Evolutionary conservation across 2,329 filamentous ascomycete genomes (phyloP), one percentile per base, ranked within the genome.

Genomic region (Thyridium curvatum): DNA sequence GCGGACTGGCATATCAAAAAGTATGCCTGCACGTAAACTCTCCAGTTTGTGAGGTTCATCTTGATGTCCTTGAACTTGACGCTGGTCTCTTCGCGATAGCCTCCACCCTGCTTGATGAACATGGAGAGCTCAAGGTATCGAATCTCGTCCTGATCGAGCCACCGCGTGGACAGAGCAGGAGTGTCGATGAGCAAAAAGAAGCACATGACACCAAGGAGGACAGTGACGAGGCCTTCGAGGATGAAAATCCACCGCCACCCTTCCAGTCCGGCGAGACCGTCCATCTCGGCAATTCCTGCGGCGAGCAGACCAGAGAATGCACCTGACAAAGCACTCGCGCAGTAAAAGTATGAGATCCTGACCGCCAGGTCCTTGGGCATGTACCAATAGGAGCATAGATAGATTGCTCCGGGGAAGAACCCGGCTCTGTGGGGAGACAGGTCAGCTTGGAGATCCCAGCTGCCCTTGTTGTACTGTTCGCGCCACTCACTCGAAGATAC

Each of bases 121-220:
- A 30, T 43, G 39, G 52, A 49, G 3, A 56, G 44, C 41, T 56
- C 46, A 5, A 57, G 46, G 38, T 52, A 56, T 3, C 53, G 49
- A 9, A 55, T 62, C 48, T 66, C 62, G 9, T 65, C 60, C 0
- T 51, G 39, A 1, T 51, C 47, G 0, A 66, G 52, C 59, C 63
- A 66, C 3, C 45, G 36, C 0, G 42, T 41, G 1, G 59, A 61
- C 1, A 62, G 49, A 4, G 52, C 52, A 1, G 64, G 65, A 0
- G 56, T 58, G 36, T 68, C 63, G 12, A 64, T 70, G 3, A 68
- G 64, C 3, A 77, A 57, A 44, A 72, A 62, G 50, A 64, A 68
- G 52, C 64, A 68, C 7, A 41, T 39, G 17, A 58, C 36, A 0
- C 59, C 59, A 4, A 66, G 44, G 6, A 57, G 3, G 2, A 68